Percentiles rank a stretch among this genome's conserved stretches.
Conservation (phyloP, 139 green algal species). For the Tetradesmus obliquus region DNA sequence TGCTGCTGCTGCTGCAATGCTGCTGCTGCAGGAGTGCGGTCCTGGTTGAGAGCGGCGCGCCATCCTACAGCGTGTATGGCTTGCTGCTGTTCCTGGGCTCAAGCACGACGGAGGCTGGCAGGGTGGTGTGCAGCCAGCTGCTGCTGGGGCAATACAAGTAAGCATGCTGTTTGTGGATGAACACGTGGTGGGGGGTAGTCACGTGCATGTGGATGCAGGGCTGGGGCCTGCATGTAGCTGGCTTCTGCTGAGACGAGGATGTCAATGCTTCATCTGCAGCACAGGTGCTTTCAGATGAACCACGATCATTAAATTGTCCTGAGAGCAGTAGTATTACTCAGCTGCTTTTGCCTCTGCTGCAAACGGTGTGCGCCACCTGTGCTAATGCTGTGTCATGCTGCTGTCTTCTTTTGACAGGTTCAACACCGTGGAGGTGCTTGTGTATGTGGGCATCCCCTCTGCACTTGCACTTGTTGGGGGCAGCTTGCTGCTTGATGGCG, state of each 20-base stretch:
- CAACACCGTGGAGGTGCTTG: constrained; percentile 62
- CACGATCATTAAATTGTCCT: too few relatives aligned
- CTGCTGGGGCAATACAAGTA: constrained; percentile 48
- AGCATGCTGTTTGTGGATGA: background rate
- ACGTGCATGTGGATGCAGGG: too few relatives aligned
- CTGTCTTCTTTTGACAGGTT: background rate
- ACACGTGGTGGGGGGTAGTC: too few relatives aligned
- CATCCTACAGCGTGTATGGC: constrained; percentile 49
- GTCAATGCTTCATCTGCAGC: too few relatives aligned
- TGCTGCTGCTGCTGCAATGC: constrained; percentile 38
- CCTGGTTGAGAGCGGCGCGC: constrained; percentile 59
- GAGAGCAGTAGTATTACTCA: too few relatives aligned
- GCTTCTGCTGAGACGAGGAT: too few relatives aligned
- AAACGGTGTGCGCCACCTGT: background rate
- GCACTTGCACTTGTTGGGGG: constrained; percentile 54
- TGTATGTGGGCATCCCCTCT: constrained; percentile 69
- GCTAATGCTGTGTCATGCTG: background rate
- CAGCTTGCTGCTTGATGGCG: constrained; percentile 52
- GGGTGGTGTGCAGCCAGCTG: constrained; percentile 67
- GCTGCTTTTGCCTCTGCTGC: background rate
- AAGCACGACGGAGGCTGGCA: constrained; percentile 57
- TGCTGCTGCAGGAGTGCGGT: constrained; percentile 47
- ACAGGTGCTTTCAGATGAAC: too few relatives aligned
- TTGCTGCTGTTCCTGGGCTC: constrained; percentile 53
- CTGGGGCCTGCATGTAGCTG: too few relatives aligned